These are phyloP conservation scores for Lagerstroemia speciosa DNA, from an alignment of 345 rosid species.

Conservation along the genomic window DNA sequence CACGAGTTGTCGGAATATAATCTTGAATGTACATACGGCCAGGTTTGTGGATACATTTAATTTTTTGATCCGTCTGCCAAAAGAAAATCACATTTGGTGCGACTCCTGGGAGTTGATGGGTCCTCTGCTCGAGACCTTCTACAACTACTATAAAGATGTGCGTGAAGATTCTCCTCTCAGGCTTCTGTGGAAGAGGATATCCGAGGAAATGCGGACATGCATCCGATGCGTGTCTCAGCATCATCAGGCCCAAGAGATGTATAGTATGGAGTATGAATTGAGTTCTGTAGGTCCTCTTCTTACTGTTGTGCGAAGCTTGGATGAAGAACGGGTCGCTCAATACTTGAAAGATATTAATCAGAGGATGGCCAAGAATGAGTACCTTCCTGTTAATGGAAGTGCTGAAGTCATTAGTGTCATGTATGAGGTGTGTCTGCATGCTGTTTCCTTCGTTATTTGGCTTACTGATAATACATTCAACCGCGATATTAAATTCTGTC, in stretches of 20 bases:
- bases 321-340: slow-evolving; percentile 70
- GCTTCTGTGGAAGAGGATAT: slow-evolving; percentile 69
- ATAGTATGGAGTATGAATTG: slow-evolving; percentile 56
- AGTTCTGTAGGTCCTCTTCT: slow-evolving; percentile 77
- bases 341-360: slow-evolving; percentile 61
- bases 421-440: slow-evolving; percentile 63
- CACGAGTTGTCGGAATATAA: not conserved
- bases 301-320: slow-evolving; percentile 54
- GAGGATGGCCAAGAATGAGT: slow-evolving; percentile 37
- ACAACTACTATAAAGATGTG: slow-evolving; percentile 69
- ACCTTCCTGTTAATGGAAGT: slow-evolving; percentile 62
- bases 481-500: not conserved
- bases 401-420: slow-evolving; percentile 72
- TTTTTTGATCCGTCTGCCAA: slow-evolving; percentile 51
- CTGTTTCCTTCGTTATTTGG: not conserved
- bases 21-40: not conserved
- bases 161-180: slow-evolving; percentile 68
- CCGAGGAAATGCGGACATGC: slow-evolving; percentile 63
- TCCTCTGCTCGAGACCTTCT: slow-evolving; percentile 83
- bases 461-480: not conserved
- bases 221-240: slow-evolving; percentile 85
- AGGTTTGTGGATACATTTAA: slow-evolving; percentile 87
- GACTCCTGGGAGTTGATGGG: slow-evolving; percentile 75
- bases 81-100: slow-evolving; percentile 82
- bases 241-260: slow-evolving; percentile 82